Percentiles rank a stretch among this genome's conserved stretches.
These are phyloP conservation scores for Erythrophleum ivorense DNA, from an alignment of 331 rosid genomes.

Conservation along the genomic window DNA sequence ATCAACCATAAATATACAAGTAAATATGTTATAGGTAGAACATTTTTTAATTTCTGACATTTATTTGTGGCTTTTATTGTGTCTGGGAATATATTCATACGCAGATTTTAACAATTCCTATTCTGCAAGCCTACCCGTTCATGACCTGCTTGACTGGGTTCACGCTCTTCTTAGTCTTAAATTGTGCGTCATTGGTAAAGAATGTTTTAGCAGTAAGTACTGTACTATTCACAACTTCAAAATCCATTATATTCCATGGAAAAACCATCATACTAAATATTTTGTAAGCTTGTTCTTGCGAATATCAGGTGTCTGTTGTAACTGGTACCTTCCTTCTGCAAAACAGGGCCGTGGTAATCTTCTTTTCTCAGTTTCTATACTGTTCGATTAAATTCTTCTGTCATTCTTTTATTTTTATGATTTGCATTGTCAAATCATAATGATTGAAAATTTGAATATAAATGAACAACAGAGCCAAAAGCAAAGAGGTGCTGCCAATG, in stretches of 20 bases:
- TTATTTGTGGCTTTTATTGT: no score
- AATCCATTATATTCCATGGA: no score
- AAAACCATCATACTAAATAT: no score
- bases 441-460: no score
- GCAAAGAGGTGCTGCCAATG: conserved; percentile 35
- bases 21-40: no score
- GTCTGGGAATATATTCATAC: background rate
- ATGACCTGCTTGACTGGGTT: conserved; percentile 2
- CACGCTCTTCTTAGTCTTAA: background rate
- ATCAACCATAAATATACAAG: no score
- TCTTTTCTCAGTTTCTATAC: background rate
- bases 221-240: no score
- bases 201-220: background rate
- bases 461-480: background rate
- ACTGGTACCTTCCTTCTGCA: conserved; percentile 9
- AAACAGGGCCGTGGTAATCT: conserved; percentile 4
- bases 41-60: no score
- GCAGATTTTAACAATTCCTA: conserved; percentile 3
- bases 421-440: no score
- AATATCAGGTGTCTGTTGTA: background rate
- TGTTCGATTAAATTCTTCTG: background rate
- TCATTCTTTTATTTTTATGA: no score
- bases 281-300: background rate
- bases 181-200: background rate
- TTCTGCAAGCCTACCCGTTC: conserved; percentile 1